Conservation (phyloP, 78 protist genomes). For the Tieghemostelium lacteum region DNA sequence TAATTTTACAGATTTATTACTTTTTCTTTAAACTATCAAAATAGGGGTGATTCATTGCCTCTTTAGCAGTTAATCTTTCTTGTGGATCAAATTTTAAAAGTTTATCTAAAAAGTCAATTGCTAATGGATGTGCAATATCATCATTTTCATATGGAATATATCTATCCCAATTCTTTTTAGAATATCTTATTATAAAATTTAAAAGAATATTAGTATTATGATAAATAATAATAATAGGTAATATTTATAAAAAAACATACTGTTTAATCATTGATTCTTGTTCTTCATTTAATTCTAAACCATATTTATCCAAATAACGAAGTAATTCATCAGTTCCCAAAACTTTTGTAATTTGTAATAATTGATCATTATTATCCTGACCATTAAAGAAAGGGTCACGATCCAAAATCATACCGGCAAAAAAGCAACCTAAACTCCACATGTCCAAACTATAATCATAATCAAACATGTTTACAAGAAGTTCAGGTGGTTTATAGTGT, state of each 20-base stretch:
- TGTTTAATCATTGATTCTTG: slow-evolving; percentile 22
- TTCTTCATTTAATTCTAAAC: slow-evolving; percentile 84
- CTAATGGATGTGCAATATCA: slow-evolving; percentile 89
- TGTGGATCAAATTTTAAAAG: slow-evolving; percentile 95
- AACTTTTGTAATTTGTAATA: slow-evolving; percentile 97
- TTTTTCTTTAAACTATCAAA: slow-evolving; percentile 20
- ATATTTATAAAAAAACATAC: slow-evolving; percentile 14
- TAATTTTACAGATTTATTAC: not conserved
- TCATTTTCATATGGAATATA: slow-evolving; percentile 79
- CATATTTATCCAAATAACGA: slow-evolving; percentile 95
- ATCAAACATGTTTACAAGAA: slow-evolving; percentile 94
- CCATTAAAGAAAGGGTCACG: slow-evolving; percentile 99
- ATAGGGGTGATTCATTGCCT: slow-evolving; percentile 83
- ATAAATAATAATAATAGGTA: not conserved
- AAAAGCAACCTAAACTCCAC: slow-evolving; percentile 99
- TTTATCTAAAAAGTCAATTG: slow-evolving; percentile 96
- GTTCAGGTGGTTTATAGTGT: slow-evolving; percentile 98
- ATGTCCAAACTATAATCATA: slow-evolving; percentile 99
- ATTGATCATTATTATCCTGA: slow-evolving; percentile 98
- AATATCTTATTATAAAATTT: slow-evolving; percentile 16
- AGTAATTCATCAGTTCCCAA: slow-evolving; percentile 97
- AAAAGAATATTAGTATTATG: not conserved
- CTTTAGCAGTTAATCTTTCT: slow-evolving; percentile 82
- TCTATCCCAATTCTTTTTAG: slow-evolving; percentile 55
- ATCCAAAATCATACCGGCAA: slow-evolving; percentile 98